These are phyloP conservation scores for Grigorovia yakushimaensis DNA, from an alignment of 805 yeast species.

Conservation along the genomic window DNA sequence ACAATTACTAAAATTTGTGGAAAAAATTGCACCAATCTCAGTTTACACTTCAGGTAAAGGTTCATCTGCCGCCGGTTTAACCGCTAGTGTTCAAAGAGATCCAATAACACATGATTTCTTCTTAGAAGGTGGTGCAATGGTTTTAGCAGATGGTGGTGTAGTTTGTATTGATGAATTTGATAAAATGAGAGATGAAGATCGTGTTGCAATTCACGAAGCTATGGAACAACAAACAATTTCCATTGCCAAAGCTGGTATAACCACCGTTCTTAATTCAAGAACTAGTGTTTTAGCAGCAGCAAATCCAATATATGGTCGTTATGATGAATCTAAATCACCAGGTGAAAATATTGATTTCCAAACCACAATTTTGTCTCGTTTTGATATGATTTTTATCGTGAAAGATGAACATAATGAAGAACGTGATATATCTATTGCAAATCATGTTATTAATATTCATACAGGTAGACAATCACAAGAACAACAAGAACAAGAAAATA, in stretches of 20 bases:
- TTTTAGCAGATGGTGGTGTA: constrained; percentile 98
- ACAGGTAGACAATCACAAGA: constrained; percentile 50
- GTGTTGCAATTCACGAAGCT: constrained; percentile 98
- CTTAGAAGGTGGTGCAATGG: constrained; percentile 99
- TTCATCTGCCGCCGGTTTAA: constrained; percentile 98
- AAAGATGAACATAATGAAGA: constrained; percentile 87
- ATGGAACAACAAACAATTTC: constrained; percentile 99
- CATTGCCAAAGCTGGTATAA: constrained; percentile 97
- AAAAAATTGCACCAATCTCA: constrained; percentile 87
- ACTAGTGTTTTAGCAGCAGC: constrained; percentile 97
- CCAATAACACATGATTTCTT: constrained; percentile 81
- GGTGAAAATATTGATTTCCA: constrained; percentile 98
- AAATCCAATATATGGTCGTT: constrained; percentile 92
- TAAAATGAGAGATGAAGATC: constrained; percentile 97
- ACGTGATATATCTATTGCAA: constrained; percentile 83
- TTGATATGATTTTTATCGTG: constrained; percentile 96
- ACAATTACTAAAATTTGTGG: constrained; percentile 88
- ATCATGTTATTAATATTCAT: constrained; percentile 91
- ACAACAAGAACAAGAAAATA: constrained; percentile 42
- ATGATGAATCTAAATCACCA: constrained; percentile 91
- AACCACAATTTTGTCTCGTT: constrained; percentile 91
- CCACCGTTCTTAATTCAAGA: constrained; percentile 91
- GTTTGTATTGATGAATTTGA: constrained; percentile 99
- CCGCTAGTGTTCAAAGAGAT: constrained; percentile 95
- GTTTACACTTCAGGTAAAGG: constrained; percentile 98